Percentiles rank a stretch among this genome's conserved stretches.
Conservation (phyloP, 345 rosid genomes). For the Citrus unshiu region DNA sequence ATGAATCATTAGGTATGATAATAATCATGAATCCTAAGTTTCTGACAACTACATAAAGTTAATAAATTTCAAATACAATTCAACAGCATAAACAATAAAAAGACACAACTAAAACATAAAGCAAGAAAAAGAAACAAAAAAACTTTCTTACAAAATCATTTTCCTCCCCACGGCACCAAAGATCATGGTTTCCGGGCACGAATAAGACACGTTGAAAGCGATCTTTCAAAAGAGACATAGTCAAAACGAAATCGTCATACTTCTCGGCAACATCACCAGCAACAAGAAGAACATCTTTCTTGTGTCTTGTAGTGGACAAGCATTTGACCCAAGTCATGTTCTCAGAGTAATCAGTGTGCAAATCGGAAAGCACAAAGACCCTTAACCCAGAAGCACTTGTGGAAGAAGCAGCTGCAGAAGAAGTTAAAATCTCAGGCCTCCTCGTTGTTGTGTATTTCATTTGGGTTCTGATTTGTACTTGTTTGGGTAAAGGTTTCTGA, state of each 20-base stretch:
- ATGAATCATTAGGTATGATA: neutral
- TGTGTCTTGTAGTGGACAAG: conserved; percentile 33
- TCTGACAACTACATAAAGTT: neutral
- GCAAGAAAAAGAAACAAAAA: neutral
- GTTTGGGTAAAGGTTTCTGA: conserved; percentile 6
- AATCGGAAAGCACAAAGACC: conserved; percentile 56
- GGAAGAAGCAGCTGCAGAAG: conserved; percentile 6
- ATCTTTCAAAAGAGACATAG: conserved; percentile 60
- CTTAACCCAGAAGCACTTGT: conserved; percentile 22
- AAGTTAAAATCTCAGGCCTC: conserved; percentile 29
- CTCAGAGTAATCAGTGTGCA: conserved; percentile 60
- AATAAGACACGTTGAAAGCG: conserved; percentile 46
- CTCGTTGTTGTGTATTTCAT: neutral
- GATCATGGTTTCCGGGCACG: conserved; percentile 67
- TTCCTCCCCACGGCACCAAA: conserved; percentile 51
- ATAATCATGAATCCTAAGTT: too few species aligned
- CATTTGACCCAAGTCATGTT: conserved; percentile 56
- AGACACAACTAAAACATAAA: neutral
- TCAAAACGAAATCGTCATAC: conserved; percentile 33
- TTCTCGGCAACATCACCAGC: conserved; percentile 73
- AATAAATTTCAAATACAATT: neutral
- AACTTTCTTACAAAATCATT: conserved; percentile 31
- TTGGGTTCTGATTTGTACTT: neutral
- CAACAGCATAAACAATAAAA: neutral
- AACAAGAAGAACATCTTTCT: conserved; percentile 48